phyloP scores from a whole-genome alignment of 2,329 filamentous ascomycete genomes.

The Dactylellina parvicollis region DNA sequence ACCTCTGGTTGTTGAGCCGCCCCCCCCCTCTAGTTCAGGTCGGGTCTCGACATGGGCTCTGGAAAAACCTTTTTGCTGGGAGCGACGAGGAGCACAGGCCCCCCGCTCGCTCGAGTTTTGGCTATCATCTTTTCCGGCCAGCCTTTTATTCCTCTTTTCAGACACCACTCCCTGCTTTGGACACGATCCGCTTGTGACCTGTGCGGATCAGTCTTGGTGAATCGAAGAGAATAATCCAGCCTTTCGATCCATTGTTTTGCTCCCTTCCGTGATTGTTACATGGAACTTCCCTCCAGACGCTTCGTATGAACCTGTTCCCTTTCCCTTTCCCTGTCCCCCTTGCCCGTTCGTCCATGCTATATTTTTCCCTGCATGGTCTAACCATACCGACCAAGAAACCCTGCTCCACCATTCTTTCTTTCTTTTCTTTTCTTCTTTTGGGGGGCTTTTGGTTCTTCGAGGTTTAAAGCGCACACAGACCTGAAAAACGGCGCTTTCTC shows the following conservation, averaged over 20 bases:
- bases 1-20: conserved; percentile 45
- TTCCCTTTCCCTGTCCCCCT: conserved; percentile 25
- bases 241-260: background rate
- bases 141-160: conserved; percentile 33
- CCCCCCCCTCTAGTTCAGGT: background rate
- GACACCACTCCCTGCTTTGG: conserved; percentile 29
- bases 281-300: conserved; percentile 40
- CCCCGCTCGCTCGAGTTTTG: conserved; percentile 37
- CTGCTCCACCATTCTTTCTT: conserved; percentile 50
- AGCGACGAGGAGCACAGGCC: conserved; percentile 31
- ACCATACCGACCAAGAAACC: conserved; percentile 51
- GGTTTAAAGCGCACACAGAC: conserved; percentile 53
- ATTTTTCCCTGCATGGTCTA: conserved; percentile 46
- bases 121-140: conserved; percentile 48
- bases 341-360: conserved; percentile 33
- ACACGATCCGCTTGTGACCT: conserved; percentile 30
- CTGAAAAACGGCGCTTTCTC: conserved; percentile 54
- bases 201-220: conserved; percentile 25
- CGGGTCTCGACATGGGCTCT: conserved; percentile 44
- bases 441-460: conserved; percentile 13
- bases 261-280: conserved; percentile 15
- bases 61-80: conserved; percentile 53
- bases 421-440: conserved; percentile 41
- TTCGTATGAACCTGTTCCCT: conserved; percentile 33
- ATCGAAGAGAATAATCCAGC: conserved; percentile 19